A percentile compares a stretch with the other conserved stretches of the same genome.
Evolutionary conservation across 2,329 filamentous ascomycete species (phyloP).

Genomic region (Pseudocercospora cruenta): DNA sequence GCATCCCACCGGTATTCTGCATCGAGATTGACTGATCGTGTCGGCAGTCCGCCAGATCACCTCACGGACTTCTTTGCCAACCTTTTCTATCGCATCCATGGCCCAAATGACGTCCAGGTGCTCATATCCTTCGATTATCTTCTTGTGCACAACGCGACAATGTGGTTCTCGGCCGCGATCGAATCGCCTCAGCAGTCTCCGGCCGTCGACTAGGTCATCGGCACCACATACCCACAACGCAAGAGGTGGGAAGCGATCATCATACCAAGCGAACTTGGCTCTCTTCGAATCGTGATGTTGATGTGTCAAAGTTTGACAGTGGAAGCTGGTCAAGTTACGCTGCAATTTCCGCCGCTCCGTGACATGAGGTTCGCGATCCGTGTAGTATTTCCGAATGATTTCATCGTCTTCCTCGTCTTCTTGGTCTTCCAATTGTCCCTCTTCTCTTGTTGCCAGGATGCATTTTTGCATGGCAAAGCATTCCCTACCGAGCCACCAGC

Average conservation of each 20-base stretch:
- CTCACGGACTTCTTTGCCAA: conserved; percentile 78
- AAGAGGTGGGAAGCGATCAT: conserved; percentile 75
- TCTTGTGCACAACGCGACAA: conserved; percentile 78
- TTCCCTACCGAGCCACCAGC: conserved; percentile 91
- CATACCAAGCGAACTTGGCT: conserved; percentile 72
- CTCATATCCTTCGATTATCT: conserved; percentile 84
- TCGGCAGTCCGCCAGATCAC: conserved; percentile 79
- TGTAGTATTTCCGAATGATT: conserved; percentile 42
- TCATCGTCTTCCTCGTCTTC: conserved; percentile 50
- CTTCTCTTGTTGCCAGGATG: conserved; percentile 78
- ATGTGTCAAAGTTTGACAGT: conserved; percentile 36
- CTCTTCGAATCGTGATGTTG: conserved; percentile 38
- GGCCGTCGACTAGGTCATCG: conserved; percentile 83
- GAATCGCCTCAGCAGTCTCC: conserved; percentile 72
- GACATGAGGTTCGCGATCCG: conserved; percentile 34
- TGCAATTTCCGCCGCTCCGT: conserved; percentile 34
- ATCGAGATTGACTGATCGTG: conserved; percentile 59
- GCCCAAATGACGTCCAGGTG: conserved; percentile 96
- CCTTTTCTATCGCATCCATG: conserved; percentile 81
- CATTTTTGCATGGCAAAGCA: conserved; percentile 86
- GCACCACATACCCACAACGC: conserved; percentile 85
- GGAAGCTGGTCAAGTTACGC: conserved; percentile 37
- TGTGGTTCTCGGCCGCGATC: conserved; percentile 77
- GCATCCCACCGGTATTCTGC: conserved; percentile 68
- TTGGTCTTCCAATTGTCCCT: conserved; percentile 64